Evolutionary conservation across 2,329 filamentous ascomycete genomes (phyloP), one percentile per base, ranked within the genome.

Genomic region (Cercospora sojina): DNA sequence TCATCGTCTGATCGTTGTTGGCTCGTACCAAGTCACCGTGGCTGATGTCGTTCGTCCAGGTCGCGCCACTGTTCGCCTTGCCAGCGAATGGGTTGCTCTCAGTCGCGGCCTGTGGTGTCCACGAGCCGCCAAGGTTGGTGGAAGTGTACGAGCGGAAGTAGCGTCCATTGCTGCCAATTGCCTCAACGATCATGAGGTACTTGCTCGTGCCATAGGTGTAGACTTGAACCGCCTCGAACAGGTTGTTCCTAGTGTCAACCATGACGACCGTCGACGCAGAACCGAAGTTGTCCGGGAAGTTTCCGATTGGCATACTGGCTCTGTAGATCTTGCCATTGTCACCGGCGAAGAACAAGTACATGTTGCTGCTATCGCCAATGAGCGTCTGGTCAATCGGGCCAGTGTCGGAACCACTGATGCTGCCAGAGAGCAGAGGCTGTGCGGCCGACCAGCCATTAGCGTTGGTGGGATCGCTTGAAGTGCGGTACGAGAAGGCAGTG

Each of bases 111-210:
- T 89, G 84, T 9, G 82, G 70, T 0, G 85, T 87, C 88, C 88
- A 90, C 3, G 75, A 60, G 8, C 88, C 88, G 41, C 75, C 74
- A 8, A 90, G 80, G 71, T 80, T 84, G 51, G 79, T 82, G 13
- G 88, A 85, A 0, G 86, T 89, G 80, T 87, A 90, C 0, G 87
- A 89, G 65, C 88, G 86, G 83, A 90, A 90, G 77, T 85, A 90
- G 2, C 88, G 83, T 0, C 87, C 87, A 32, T 81, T 77, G 0
- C 76, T 41, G 0, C 88, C 87, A 51, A 86, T 84, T 0, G 86
- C 81, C 76, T 90, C 88, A 35, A 90, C 86, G n/a, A 90, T 83
- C 86, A 90, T 89, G 64, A 90, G 83, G 77, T 90, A 90, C 69
- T 83, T 77, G 69, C 80, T 80, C 70, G 83, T 80, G 29, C 84